Base-by-base conservation (phyloP, 2,329 filamentous ascomycete species). In the Trichoderma simmonsii region DNA sequence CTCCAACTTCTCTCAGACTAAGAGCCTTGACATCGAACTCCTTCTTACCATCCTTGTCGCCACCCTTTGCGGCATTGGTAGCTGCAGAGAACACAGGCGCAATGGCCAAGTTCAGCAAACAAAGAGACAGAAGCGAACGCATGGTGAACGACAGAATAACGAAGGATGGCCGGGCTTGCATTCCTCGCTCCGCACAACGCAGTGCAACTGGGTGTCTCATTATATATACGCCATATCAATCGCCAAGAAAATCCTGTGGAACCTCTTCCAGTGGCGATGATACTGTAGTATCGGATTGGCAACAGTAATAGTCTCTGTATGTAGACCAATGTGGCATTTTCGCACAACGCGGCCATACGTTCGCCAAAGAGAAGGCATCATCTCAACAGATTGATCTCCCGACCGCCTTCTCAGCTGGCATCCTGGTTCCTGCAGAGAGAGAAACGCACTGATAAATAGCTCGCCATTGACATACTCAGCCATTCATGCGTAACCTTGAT, bases 1-100 rank as follows among this genome's bases (percentile, higher is more conserved):
- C 79, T 4, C 81, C 81, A 3, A 82, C 81, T 62, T 82, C 81
- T 12, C 81, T 73, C 15, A 81, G 56, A 11, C 74, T 79, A 4
- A 82, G 72, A 15, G 78, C 75, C 34, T 75, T 75, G 26, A 75
- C 74, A 73, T 81, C 77, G 54, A 81, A 81, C 21, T 12, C 12
- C 1, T 57, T 61, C 24, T 32, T 43, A 26, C 21, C 57, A 14
- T 24, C 68, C 15, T 57, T 64, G 30, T 62, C 56, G 11, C 48
- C 62, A 24, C 28, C 34, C 28, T 68, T 32, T 30, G 12, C 32
- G 6, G 48, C 39, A 30, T 1, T 32, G 1, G 51, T 59, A 32
- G 51, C 34, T 36, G 21, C 48, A 15, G 30, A 66, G 34, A 60
- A 60, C 15, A 59, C 34, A 18, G 65, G 54, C 54, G n/a, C 26